phyloP scores from a whole-genome alignment of 2,329 filamentous ascomycete genomes.

The Botrytis paeoniae region DNA sequence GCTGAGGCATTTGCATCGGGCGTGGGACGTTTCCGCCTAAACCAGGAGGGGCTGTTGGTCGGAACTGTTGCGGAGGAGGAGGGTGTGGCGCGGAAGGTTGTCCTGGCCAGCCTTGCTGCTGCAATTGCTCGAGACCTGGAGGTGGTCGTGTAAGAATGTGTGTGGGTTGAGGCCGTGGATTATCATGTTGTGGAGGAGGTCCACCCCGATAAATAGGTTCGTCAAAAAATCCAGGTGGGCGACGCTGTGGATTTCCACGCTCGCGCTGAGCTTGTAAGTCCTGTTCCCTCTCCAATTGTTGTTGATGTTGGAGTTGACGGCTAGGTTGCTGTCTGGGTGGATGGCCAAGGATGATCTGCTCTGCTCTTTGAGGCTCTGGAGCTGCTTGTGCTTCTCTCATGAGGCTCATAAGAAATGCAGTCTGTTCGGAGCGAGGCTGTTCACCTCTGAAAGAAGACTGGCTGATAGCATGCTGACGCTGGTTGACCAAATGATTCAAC shows the following conservation, averaged over 20 bases:
- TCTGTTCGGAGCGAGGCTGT: constrained; percentile 54
- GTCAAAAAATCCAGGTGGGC: constrained; percentile 37
- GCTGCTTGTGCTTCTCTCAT: constrained; percentile 60
- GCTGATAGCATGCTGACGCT: constrained; percentile 55
- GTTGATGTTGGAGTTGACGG: constrained; percentile 44
- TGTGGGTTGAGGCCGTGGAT: constrained; percentile 51
- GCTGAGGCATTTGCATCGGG: constrained; percentile 49
- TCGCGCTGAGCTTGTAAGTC: constrained; percentile 35
- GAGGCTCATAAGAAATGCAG: constrained; percentile 81
- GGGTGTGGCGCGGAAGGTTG: constrained; percentile 30
- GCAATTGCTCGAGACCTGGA: constrained; percentile 57
- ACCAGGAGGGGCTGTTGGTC: constrained; percentile 55
- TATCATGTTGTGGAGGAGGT: constrained; percentile 33
- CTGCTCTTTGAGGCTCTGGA: constrained; percentile 50
- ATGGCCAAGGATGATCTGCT: constrained; percentile 52
- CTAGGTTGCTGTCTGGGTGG: constrained; percentile 34
- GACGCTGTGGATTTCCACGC: constrained; percentile 38
- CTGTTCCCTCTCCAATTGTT: constrained; percentile 44
- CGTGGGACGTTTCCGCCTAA: constrained; percentile 43
- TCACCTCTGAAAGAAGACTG: constrained; percentile 49
- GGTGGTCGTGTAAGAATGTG: constrained; percentile 64
- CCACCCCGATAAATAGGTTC: constrained; percentile 32
- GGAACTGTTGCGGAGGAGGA: constrained; percentile 43
- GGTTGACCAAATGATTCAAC: constrained; percentile 57
- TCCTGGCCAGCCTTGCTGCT: constrained; percentile 36